phyloP scores from a whole-genome alignment of 2,329 filamentous ascomycete species.

The Neopestalotiopsis rosae region DNA sequence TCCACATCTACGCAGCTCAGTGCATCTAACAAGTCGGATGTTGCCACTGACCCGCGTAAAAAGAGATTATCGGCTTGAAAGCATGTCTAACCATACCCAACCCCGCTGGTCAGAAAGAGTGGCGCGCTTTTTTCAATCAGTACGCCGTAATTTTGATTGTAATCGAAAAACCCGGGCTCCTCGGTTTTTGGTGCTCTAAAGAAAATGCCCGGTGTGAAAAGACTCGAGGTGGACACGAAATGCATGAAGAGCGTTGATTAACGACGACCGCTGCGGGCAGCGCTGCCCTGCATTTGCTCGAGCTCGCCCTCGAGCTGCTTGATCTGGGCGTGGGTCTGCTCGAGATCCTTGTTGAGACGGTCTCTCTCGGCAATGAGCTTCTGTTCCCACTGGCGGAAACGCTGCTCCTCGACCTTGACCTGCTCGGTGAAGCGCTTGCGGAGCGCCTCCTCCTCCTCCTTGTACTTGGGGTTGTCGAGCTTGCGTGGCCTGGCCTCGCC shows the following conservation, averaged over 20 bases:
- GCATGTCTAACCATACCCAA: constrained; percentile 24
- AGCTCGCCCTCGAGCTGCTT: constrained; percentile 92
- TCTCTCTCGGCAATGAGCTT: constrained; percentile 99
- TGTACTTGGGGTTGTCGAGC: constrained; percentile 99
- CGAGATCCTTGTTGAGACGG: constrained; percentile 98
- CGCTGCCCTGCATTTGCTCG: constrained; percentile 88
- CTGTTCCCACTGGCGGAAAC: constrained; percentile 99
- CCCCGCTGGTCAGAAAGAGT: background rate
- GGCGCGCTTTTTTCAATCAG: constrained; percentile 10
- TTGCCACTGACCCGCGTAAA: background rate
- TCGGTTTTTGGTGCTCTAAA: constrained; percentile 14
- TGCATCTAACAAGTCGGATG: constrained; percentile 13
- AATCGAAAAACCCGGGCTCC: constrained; percentile 6
- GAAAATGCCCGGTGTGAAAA: constrained; percentile 14
- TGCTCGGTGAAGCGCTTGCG: constrained; percentile 99
- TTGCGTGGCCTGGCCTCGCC: constrained; percentile 96
- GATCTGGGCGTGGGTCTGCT: constrained; percentile 94
- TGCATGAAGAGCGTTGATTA: constrained; percentile 50
- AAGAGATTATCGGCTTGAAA: constrained; percentile 15
- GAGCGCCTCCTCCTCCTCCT: constrained; percentile 98
- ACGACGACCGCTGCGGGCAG: constrained; percentile 90
- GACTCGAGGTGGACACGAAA: constrained; percentile 19
- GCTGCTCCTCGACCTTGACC: constrained; percentile 99
- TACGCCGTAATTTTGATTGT: constrained; percentile 15
- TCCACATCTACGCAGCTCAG: background rate